Base-by-base conservation (phyloP, 306 rosid genomes). In the Urtica urens region DNA sequence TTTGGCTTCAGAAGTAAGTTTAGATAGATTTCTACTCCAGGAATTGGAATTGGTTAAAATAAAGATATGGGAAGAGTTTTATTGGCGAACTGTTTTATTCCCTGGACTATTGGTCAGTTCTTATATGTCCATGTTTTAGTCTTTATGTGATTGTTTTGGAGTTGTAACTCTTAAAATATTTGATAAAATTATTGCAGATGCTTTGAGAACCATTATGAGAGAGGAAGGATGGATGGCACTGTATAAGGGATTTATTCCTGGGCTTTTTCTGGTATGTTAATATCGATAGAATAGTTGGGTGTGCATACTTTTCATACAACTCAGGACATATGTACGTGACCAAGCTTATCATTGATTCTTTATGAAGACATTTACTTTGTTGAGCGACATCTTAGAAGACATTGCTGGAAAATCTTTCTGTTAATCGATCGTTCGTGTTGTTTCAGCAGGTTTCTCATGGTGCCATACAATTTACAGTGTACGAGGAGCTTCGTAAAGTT, bases 401-500 rank as follows among this genome's bases (percentile, higher is more conserved):
- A n/a, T n/a, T n/a, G n/a, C n/a, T n/a, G n/a, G n/a, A n/a, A n/a
- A n/a, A n/a, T n/a, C n/a, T n/a, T n/a, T n/a, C n/a, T n/a, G n/a
- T n/a, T 57, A 49, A 15, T 21, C 14, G 51, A 21, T 56, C 53
- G 34, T 26, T 62, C n/a, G n/a, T 63, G 55, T 31, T 64, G 70
- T 49, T 73, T 59, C 81, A 67, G 72, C 94, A 84, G 99, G 95
- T 90, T 53, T 85, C 99, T 72, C 94, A 81, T 65, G 99, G 99
- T 51, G 99, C 99, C 56, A 63, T 90, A 60, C 93, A 85, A 63
- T 85, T 90, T 69, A 85, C 87, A 16, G 87, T 69, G 18, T 84
- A 90, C 35, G 94, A 90, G 60, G 95, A 90, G 70, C 92, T 90
- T 39, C 83, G 95, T 26, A 79, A 65, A 53, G 23, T 70, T 65